Evolutionary conservation across 768 basidiomycete species (phyloP).

Genomic region (Suillus cothurnatus): DNA sequence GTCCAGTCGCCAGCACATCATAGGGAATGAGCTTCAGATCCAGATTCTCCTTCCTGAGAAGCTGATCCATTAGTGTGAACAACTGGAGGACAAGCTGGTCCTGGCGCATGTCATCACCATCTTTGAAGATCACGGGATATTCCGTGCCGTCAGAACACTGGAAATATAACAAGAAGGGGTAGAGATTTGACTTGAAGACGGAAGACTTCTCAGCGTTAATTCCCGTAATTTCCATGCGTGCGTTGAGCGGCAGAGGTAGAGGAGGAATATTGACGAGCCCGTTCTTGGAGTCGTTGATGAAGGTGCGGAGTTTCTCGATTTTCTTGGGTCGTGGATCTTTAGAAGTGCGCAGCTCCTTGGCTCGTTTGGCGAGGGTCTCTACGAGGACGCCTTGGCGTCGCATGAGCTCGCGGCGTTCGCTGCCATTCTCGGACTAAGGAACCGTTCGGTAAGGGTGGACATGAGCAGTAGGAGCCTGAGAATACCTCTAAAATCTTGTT

Average conservation of each 20-base stretch:
- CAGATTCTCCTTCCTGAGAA: constrained; percentile 92
- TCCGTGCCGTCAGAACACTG: constrained; percentile 82
- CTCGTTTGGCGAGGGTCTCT: constrained; percentile 81
- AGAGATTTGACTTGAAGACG: constrained; percentile 97
- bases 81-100: constrained; percentile 98
- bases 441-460: not conserved
- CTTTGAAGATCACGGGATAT: constrained; percentile 97
- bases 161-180: constrained; percentile 89
- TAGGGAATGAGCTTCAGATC: constrained; percentile 92
- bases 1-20: constrained; percentile 90
- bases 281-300: constrained; percentile 84
- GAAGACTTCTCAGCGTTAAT: constrained; percentile 91
- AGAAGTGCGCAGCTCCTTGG: constrained; percentile 82
- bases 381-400: constrained; percentile 90
- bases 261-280: constrained; percentile 77
- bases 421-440: constrained; percentile 67
- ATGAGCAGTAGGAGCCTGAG: not conserved
- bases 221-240: constrained; percentile 80
- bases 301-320: constrained; percentile 90
- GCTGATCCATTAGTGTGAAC: constrained; percentile 97
- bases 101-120: constrained; percentile 98
- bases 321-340: constrained; percentile 97
- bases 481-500: constrained; percentile 81
- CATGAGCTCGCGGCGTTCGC: constrained; percentile 84
- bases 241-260: constrained; percentile 89